Evolutionary conservation across 495 filamentous ascomycete species (phyloP).

Genomic region (Neurospora africana): DNA sequence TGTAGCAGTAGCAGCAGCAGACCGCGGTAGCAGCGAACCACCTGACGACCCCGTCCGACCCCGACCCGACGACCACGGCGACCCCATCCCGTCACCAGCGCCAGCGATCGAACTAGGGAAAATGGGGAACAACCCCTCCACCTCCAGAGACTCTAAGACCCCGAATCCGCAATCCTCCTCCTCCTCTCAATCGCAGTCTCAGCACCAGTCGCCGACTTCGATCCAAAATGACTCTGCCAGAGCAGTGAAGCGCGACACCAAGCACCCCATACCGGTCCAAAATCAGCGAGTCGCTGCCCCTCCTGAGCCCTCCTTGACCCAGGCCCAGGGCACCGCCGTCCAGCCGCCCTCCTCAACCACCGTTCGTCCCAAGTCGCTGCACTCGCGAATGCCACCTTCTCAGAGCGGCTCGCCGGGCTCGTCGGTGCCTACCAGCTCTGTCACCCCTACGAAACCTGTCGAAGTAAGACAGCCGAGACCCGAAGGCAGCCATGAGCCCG

Average conservation of each 20-base stretch:
- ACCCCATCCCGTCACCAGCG: background rate
- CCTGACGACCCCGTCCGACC: background rate
- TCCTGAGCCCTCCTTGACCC: conserved; percentile 42
- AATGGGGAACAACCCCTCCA: conserved; percentile 31
- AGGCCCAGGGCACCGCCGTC: conserved; percentile 38
- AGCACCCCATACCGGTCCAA: conserved; percentile 22
- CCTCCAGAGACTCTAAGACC: conserved; percentile 11
- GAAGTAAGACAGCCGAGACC: conserved; percentile 19
- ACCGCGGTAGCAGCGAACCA: background rate
- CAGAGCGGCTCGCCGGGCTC: conserved; percentile 29
- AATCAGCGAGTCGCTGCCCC: conserved; percentile 37
- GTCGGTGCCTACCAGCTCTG: conserved; percentile 18
- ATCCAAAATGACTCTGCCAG: conserved; percentile 17
- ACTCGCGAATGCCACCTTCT: conserved; percentile 24
- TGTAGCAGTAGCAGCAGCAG: background rate
- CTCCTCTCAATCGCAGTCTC: conserved; percentile 11
- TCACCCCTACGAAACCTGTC: conserved; percentile 23
- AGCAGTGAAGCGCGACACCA: conserved; percentile 21
- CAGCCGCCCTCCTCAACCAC: conserved; percentile 27
- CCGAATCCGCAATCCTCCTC: conserved; percentile 12
- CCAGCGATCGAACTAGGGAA: conserved; percentile 4
- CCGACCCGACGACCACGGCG: background rate
- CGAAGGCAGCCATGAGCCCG: conserved; percentile 14
- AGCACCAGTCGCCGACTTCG: conserved; percentile 8
- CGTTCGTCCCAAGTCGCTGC: conserved; percentile 30